phyloP scores from a whole-genome alignment of 2,329 filamentous ascomycete genomes.

The Aurifilum marmelostoma region DNA sequence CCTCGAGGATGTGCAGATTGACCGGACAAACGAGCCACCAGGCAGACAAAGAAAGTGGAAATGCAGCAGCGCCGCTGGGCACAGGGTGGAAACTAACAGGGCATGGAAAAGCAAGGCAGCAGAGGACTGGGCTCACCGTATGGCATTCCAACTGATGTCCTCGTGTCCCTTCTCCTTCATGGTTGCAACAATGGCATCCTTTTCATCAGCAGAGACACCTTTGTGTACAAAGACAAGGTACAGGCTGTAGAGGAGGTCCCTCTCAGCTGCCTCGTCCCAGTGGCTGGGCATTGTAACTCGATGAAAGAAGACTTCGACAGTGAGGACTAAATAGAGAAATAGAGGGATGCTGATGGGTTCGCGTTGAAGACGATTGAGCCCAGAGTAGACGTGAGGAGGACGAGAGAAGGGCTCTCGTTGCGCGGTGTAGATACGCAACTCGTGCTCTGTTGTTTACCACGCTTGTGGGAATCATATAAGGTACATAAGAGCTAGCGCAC shows the following conservation, averaged over 20 bases:
- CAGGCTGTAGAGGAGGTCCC: conserved; percentile 2
- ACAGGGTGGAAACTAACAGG: not conserved
- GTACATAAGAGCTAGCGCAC: not conserved
- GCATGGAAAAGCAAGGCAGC: not conserved
- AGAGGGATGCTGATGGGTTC: not conserved
- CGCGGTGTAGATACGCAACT: not conserved
- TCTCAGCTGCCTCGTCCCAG: not conserved
- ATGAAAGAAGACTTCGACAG: not conserved
- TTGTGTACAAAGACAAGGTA: not conserved
- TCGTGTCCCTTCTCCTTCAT: not conserved
- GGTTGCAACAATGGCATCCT: not conserved
- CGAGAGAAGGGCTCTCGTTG: not conserved
- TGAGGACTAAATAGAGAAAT: not conserved
- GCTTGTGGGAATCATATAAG: not conserved
- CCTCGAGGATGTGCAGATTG: not conserved
- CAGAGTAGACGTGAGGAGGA: not conserved
- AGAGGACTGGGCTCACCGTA: not conserved
- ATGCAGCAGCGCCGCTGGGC: not conserved
- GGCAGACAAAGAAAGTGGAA: not conserved
- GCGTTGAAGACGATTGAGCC: not conserved
- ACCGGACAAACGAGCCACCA: not conserved
- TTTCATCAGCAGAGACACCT: not conserved
- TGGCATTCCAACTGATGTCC: not conserved
- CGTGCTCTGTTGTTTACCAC: not conserved
- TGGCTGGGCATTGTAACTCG: conserved; percentile 1